phyloP scores from a whole-genome alignment of 441 rosid genomes.

The Eutrema salsugineum region DNA sequence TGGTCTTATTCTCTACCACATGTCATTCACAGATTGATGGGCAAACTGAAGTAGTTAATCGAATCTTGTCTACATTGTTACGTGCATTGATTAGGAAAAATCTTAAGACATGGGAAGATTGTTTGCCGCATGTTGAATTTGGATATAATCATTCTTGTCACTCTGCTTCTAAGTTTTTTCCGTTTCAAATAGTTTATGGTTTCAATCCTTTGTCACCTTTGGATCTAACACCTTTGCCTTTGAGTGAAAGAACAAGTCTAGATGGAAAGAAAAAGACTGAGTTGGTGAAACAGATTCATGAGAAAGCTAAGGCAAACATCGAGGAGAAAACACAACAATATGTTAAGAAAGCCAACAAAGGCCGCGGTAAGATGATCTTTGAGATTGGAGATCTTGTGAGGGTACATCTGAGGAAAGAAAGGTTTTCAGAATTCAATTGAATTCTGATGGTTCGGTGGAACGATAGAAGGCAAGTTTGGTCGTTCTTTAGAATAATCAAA shows the following conservation, averaged over 20 bases:
- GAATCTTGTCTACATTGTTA: no score
- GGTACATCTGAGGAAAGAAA: no score
- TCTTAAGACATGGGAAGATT: neutral
- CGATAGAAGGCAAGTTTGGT: no score
- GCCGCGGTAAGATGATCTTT: no score
- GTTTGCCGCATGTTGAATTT: neutral
- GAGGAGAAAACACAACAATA: no score
- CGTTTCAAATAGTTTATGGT: neutral
- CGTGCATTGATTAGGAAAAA: neutral
- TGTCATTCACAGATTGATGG: neutral
- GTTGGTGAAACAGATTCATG: neutral
- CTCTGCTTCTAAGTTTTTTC: neutral
- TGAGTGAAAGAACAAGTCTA: neutral
- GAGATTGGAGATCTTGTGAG: no score
- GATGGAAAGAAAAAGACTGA: neutral
- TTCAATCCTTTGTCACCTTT: neutral
- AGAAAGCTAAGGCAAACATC: no score
- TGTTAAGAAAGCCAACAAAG: no score
- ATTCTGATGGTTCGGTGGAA: no score
- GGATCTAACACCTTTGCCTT: neutral
- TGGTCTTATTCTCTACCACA: neutral
- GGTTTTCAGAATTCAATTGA: no score
- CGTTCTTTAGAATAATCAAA: no score
- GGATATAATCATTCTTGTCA: neutral
- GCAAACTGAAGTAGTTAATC: neutral